A percentile compares a stretch with the other conserved stretches of the same genome.
These are phyloP conservation scores for Hypholoma fasciculare DNA, from an alignment of 768 basidiomycete species.

Conservation along the genomic window DNA sequence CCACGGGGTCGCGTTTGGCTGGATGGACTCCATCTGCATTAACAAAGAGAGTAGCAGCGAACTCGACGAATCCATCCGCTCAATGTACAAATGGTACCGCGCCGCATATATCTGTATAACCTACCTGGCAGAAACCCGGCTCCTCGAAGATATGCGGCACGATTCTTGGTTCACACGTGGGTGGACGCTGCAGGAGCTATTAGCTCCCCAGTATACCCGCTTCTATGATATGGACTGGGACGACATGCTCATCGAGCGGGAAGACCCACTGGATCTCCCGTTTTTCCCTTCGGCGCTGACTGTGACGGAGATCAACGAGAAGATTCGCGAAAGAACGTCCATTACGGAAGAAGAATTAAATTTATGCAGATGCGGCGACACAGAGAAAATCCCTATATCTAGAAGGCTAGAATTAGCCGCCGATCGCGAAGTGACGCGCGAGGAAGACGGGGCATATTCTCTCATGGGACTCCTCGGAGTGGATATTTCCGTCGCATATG, in stretches of 20 bases:
- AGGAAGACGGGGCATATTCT: constrained; percentile 11
- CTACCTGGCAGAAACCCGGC: constrained; percentile 7
- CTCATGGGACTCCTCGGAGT: constrained; percentile 14
- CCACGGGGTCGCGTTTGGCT: constrained; percentile 6
- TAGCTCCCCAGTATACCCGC: constrained; percentile 3
- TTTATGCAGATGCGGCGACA: background rate
- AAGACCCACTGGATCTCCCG: background rate
- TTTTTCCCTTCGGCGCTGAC: background rate
- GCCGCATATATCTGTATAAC: constrained; percentile 9
- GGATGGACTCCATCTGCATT: constrained; percentile 16
- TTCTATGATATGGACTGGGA: constrained; percentile 12
- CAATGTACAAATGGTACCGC: constrained; percentile 16
- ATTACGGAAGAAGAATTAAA: constrained; percentile 1
- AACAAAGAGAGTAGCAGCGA: constrained; percentile 14
- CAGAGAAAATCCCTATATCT: background rate
- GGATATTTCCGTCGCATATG: constrained; percentile 13
- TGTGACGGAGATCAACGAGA: background rate
- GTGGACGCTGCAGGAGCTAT: constrained; percentile 17
- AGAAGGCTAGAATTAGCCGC: constrained; percentile 10
- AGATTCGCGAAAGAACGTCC: constrained; percentile 6
- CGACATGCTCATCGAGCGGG: constrained; percentile 1
- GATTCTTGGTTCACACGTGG: constrained; percentile 16
- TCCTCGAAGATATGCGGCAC: constrained; percentile 3
- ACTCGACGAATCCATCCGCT: constrained; percentile 17
- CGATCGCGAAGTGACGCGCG: constrained; percentile 7